Base-by-base conservation (phyloP, 2,329 filamentous ascomycete genomes). In the Trichoderma brevicompactum region DNA sequence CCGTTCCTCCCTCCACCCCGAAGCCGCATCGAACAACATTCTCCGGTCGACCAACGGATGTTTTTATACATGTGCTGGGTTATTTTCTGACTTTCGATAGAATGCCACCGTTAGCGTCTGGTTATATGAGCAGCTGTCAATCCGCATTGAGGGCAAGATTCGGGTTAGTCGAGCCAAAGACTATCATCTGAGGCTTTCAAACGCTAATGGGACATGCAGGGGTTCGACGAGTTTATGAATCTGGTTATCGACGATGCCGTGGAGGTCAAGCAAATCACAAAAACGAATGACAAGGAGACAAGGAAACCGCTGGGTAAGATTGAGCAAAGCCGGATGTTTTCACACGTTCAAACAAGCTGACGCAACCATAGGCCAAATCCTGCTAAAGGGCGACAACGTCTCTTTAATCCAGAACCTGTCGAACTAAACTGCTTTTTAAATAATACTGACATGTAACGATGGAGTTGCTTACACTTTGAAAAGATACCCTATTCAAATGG, bases 221-320 rank as follows among this genome's bases (percentile, higher is more conserved):
- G 95, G 13, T 99, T 99, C 71, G 95, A 99, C 77, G 95, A 99
- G 79, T 99, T 98, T 81, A 97, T 99, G 94, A 99, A 99, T 81
- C 83, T 99, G 56, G 95, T 98, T 44, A 86, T 97, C 70, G 95
- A 99, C 75, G 93, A 99, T 72, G 95, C 95, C 36, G 88, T 97
- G 65, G 94, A 98, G 80, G 93, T 99, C 50, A 91, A 89, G 77
- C 86, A 92, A 75, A 83, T 92, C 64, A 93, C 91, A 68, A 96
- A 96, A 83, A 88, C 87, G 15, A 89, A 91, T 71, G 77, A 83
- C 48, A 87, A 89, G 70, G 94, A 96, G 80, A 88, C 87, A 70
- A 86, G 94, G 76, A 88, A 92, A 78, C 83, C 88, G 49, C 78
- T 97, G 60, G 94, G 94, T 96, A 84, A 63, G 49, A 28, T 13